Evolutionary conservation across 2,329 filamentous ascomycete species (phyloP), one percentile per base, ranked within the genome.

Genomic region (Aspergillus sp.): DNA sequence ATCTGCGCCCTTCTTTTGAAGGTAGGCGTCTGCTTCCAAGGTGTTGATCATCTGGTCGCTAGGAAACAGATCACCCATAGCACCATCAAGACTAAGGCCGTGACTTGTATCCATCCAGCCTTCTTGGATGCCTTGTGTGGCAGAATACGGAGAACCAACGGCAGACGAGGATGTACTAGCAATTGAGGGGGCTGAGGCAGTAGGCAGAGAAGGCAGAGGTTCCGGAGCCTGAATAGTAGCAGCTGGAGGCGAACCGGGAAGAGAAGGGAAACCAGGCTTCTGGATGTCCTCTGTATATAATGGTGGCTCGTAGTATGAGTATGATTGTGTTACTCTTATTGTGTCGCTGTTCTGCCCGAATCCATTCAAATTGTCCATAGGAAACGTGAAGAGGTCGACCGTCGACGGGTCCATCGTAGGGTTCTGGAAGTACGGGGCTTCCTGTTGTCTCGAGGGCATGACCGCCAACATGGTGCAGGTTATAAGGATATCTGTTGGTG

Each of bases 71-170:
- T 86, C 79, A 37, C 76, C 70, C 53, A 86, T 79, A 52, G 88
- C 85, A 60, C 75, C 71, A 25, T 84, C 83, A 55, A 85, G 73
- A 44, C 77, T 79, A 32, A 86, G 70, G 46, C 77, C 77, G 45
- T 78, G 68, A 50, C 71, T 64, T 50, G 73, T 65, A 41, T 71
- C 67, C 54, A 75, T 66, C 80, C 82, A 86, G 50, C 82, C 79
- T 41, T 81, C 74, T 44, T 80, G 75, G 58, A 74, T 72, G 51
- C 79, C 79, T 53, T 78, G 79, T 48, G 77, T 76, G 59, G 79
- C 76, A 53, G 82, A 83, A 58, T 82, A 80, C 22, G 84, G 84
- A 19, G 84, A 87, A 48, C 82, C 82, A 52, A 83, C 78, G 46
- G 80, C 81, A 7, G 84, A 86, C 1, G 83, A 86, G 5, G 83